Conservation (phyloP, 2,329 filamentous ascomycete species). For the Tolypocladium sp. region DNA sequence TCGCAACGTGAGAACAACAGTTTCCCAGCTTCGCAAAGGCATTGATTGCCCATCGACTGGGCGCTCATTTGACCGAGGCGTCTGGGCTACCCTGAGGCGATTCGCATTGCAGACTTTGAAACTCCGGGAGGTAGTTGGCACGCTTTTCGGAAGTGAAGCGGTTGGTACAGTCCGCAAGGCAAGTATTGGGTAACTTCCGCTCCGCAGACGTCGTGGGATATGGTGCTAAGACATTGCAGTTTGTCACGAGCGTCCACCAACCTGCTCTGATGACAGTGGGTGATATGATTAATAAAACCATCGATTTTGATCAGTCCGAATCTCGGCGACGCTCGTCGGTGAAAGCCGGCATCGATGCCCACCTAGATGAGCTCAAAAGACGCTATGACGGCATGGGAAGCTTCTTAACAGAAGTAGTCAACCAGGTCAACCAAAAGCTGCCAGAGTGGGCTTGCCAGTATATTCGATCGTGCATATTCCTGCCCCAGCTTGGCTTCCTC, state of each 20-base stretch:
- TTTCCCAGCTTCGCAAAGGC: slow-evolving; percentile 69
- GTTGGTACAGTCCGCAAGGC: slow-evolving; percentile 14
- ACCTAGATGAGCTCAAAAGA: slow-evolving; percentile 70
- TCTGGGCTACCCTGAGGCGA: slow-evolving; percentile 62
- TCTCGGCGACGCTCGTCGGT: slow-evolving; percentile 66
- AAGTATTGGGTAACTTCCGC: slow-evolving; percentile 22
- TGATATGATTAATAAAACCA: slow-evolving; percentile 58
- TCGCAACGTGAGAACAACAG: slow-evolving; percentile 62
- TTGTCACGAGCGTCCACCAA: slow-evolving; percentile 51
- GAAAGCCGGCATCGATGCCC: slow-evolving; percentile 57
- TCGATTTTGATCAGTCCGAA: slow-evolving; percentile 73
- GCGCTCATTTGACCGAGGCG: slow-evolving; percentile 50
- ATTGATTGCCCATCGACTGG: slow-evolving; percentile 43
- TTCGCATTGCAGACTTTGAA: slow-evolving; percentile 67
- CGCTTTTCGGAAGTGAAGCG: slow-evolving; percentile 9
- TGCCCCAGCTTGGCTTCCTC: slow-evolving; percentile 86
- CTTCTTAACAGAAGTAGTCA: slow-evolving; percentile 60
- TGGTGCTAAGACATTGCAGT: slow-evolving; percentile 21
- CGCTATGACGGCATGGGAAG: slow-evolving; percentile 69
- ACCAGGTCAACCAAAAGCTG: slow-evolving; percentile 52
- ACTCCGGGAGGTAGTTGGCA: slow-evolving; percentile 51
- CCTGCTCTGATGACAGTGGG: slow-evolving; percentile 56
- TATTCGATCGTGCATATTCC: slow-evolving; percentile 72
- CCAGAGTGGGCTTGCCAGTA: slow-evolving; percentile 47
- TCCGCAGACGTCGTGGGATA: too few relatives aligned